phyloP scores from a whole-genome alignment of 139 green algal genomes.

The Chlorella sp. region DNA sequence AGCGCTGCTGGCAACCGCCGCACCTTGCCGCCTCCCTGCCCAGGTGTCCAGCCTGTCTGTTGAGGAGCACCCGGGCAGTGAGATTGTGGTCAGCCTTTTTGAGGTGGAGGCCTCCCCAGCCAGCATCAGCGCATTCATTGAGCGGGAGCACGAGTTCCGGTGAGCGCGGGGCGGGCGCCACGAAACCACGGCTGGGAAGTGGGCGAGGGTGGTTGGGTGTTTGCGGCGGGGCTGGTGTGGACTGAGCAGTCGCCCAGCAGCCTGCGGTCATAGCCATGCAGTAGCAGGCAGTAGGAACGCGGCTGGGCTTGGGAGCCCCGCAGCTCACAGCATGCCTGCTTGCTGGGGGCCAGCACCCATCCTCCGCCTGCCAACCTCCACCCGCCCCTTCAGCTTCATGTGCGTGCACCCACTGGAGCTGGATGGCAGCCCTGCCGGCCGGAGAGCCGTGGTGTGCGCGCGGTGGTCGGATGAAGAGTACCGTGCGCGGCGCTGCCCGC shows the following conservation, averaged over 20 bases:
- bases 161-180: constrained; percentile 6
- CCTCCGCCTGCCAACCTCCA: too few relatives aligned
- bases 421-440: constrained; percentile 16
- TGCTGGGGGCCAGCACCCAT: too few relatives aligned
- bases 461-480: constrained; percentile 84
- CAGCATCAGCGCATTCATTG: constrained; percentile 74
- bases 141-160: constrained; percentile 91
- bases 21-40: too few relatives aligned
- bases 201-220: too few relatives aligned
- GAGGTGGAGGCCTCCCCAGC: constrained; percentile 61
- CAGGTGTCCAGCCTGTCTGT: constrained; percentile 56
- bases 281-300: too few relatives aligned
- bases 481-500: constrained; percentile 61
- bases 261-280: too few relatives aligned
- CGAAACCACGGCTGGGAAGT: too few relatives aligned
- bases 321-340: too few relatives aligned
- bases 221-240: too few relatives aligned
- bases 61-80: constrained; percentile 48
- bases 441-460: constrained; percentile 70
- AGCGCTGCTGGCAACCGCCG: too few relatives aligned
- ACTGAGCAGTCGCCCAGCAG: too few relatives aligned
- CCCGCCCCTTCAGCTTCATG: not conserved
- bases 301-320: too few relatives aligned
- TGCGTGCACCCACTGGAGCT: constrained; percentile 57
- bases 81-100: constrained; percentile 79